A percentile compares a stretch with the other conserved stretches of the same genome.
Conservation (phyloP, 2,329 filamentous ascomycete genomes). For the Paracorniculantispora psalliotae region DNA sequence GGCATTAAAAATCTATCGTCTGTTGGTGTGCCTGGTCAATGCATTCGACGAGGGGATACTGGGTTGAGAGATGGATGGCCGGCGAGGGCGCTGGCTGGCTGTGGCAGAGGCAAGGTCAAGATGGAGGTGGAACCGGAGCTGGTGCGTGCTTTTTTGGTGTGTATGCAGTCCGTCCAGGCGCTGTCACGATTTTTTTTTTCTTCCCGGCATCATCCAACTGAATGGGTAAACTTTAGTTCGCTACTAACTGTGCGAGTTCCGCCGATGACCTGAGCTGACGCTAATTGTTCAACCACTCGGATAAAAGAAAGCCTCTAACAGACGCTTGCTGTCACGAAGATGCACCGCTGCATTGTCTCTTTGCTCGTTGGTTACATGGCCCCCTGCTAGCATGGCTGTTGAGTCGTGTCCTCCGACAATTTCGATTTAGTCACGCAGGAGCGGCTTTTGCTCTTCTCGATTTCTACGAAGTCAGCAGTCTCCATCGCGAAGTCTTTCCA, state of each 20-base stretch:
- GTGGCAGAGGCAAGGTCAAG: not conserved
- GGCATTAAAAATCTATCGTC: not conserved
- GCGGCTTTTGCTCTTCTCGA: not conserved
- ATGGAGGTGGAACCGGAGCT: conserved; percentile 4
- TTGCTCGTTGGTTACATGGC: not conserved
- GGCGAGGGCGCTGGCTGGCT: not conserved
- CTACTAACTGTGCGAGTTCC: not conserved
- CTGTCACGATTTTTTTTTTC: not conserved
- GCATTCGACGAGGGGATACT: not conserved
- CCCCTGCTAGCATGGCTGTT: not conserved
- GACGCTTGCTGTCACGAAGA: not conserved
- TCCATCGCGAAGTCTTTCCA: not conserved
- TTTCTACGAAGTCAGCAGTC: not conserved
- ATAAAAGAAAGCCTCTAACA: not conserved
- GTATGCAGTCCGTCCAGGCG: not conserved
- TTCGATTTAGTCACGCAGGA: no score
- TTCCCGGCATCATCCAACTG: not conserved
- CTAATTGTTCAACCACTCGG: not conserved
- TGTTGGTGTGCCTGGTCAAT: conserved; percentile 9
- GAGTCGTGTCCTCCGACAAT: not conserved
- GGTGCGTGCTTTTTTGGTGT: conserved; percentile 8
- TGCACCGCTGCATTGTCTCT: not conserved
- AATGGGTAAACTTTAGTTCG: not conserved
- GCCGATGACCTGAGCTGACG: not conserved
- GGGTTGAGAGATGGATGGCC: not conserved